Conservation (phyloP, 352 stramenopile genomes). For the Phytophthora ohioensis region DNA sequence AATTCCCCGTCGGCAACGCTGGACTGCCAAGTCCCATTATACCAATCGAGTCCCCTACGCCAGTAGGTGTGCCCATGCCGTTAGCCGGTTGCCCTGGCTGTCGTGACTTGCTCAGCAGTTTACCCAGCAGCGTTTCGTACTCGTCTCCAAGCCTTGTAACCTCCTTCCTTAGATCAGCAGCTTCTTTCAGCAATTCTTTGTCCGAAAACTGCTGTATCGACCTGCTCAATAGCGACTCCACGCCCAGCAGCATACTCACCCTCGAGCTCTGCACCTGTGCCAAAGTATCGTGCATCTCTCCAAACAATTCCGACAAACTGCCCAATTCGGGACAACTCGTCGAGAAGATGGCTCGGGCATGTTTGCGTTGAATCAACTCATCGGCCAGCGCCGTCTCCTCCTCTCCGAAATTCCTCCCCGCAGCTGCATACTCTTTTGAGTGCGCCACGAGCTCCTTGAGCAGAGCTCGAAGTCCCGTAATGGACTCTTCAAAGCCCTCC, state of each 20-base stretch:
- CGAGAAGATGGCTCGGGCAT: slow-evolving; percentile 87
- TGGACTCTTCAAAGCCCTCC: slow-evolving; percentile 82
- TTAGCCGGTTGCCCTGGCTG: slow-evolving; percentile 34
- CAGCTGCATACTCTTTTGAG: slow-evolving; percentile 81
- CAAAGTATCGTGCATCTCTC: slow-evolving; percentile 85
- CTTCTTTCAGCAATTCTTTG: slow-evolving; percentile 77
- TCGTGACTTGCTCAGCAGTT: slow-evolving; percentile 77
- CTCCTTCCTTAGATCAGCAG: slow-evolving; percentile 73
- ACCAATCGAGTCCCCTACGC: slow-evolving; percentile 22
- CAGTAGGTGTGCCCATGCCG: slow-evolving; percentile 38
- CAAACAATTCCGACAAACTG: slow-evolving; percentile 82
- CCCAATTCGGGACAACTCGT: slow-evolving; percentile 77
- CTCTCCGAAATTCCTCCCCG: slow-evolving; percentile 71
- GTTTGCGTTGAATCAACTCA: slow-evolving; percentile 80
- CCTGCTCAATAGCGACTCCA: slow-evolving; percentile 79
- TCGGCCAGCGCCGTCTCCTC: slow-evolving; percentile 76
- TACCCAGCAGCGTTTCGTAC: slow-evolving; percentile 85
- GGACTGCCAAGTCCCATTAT: slow-evolving; percentile 40
- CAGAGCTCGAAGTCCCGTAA: slow-evolving; percentile 66
- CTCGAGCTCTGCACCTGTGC: slow-evolving; percentile 84
- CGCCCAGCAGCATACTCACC: slow-evolving; percentile 83
- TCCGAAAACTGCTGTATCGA: slow-evolving; percentile 75
- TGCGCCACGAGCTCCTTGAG: slow-evolving; percentile 76
- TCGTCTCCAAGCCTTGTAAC: slow-evolving; percentile 76
- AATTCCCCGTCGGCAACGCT: slow-evolving; percentile 22